Conservation (phyloP, 2,329 filamentous ascomycete species). For the Diaporthe citrichinensis region DNA sequence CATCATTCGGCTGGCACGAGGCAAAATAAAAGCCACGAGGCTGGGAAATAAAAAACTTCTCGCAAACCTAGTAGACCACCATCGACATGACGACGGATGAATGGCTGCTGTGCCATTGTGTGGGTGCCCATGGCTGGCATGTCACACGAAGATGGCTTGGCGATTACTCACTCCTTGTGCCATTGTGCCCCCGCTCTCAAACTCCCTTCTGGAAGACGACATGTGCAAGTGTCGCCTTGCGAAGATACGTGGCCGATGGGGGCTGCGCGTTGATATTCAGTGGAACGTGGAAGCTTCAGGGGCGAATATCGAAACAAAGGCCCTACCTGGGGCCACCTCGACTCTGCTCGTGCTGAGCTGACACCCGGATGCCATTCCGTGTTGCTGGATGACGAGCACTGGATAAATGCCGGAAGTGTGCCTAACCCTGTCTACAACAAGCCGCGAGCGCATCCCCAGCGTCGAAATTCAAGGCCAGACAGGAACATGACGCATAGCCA, state of each 20-base stretch:
- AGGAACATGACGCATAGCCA: neutral
- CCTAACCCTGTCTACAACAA: neutral
- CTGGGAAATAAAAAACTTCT: too few relatives aligned
- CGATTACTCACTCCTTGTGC: neutral
- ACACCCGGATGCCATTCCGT: neutral
- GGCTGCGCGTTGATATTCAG: neutral
- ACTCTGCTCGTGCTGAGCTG: neutral
- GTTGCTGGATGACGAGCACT: neutral
- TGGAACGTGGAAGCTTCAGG: neutral
- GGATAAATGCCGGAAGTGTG: neutral
- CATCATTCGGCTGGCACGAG: neutral
- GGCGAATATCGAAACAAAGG: neutral
- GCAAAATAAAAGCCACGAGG: neutral
- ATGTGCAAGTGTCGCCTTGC: neutral
- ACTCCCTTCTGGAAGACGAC: neutral
- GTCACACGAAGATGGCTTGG: neutral
- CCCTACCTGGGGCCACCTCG: neutral
- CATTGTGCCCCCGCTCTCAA: neutral
- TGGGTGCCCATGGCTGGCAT: neutral
- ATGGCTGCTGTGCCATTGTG: too few relatives aligned
- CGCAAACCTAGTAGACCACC: neutral
- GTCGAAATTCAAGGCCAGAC: too few relatives aligned
- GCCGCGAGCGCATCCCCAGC: neutral
- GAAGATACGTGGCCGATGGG: neutral
- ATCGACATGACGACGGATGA: neutral